Evolutionary conservation across 805 yeast genomes (phyloP), one percentile per base, ranked within the genome.

Genomic region (Jamesozyma rosinii): DNA sequence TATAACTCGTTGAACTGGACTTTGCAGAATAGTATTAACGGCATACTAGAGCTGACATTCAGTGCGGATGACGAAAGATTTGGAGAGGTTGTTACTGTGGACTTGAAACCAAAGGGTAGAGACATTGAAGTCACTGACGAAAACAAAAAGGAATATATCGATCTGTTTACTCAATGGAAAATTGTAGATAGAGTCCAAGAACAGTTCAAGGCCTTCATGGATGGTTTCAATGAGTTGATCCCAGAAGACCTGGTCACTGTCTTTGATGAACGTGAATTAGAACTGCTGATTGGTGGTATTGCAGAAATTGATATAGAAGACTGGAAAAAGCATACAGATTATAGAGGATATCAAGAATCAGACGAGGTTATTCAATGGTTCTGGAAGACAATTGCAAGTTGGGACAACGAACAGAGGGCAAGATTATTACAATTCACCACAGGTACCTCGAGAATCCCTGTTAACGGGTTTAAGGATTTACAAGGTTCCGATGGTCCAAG

Each of bases 401-500:
- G 97, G 97, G 97, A 92, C 63, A 77, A 88, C 44, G 98, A 92
- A 65, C 97, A 90, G 65, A 83, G 88, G 65, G 95, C 97, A 2
- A 78, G 98, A 66, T 71, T 92, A 62, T 71, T 92, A 53, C 99
- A 92, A 67, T 92, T 92, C 64, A 90, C 98, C 18, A 92, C 99
- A 1, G 99, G 99, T 74, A 92, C 99, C 3, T 88, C 97, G 19
- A 82, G 99, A 70, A 92, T 92, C 44, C 99, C 99, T 6, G 98
- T 92, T 50, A 92, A 90, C 66, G 99, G 99, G 34, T 92, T 92
- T 75, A 92, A 92, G 66, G 99, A 92, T 67, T 74, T 92, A 56
- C 99, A 92, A 69, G 99, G 98, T 52, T 84, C 95, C 20, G 98
- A 92, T 68, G 99, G 99, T 45, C 99, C 99, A 42, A 84, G 99